These are phyloP conservation scores for Monilinia fructigena DNA, from an alignment of 2,329 filamentous ascomycete species.

Conservation along the genomic window DNA sequence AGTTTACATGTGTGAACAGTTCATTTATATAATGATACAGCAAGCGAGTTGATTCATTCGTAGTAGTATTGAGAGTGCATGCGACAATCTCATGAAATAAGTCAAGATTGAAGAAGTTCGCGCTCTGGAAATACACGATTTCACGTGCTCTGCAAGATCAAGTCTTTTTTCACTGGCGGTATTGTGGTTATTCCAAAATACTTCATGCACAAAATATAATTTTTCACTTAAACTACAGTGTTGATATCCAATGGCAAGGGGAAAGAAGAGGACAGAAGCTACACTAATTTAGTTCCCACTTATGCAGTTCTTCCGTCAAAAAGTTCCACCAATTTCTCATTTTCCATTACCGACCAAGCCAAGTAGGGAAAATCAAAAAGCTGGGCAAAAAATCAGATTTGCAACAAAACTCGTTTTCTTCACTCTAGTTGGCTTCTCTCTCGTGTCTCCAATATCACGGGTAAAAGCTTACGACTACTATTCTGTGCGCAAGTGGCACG, in stretches of 20 bases:
- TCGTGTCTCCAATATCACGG: conserved; percentile 13
- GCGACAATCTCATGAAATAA: background rate
- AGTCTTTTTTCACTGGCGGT: background rate
- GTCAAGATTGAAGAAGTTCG: background rate
- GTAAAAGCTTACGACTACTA: conserved; percentile 22
- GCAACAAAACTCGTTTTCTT: conserved; percentile 16
- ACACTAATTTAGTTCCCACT: background rate
- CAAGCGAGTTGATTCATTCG: background rate
- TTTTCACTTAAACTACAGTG: background rate
- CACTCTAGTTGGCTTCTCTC: background rate
- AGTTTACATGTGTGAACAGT: background rate
- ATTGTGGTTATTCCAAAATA: background rate
- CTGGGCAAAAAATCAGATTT: conserved; percentile 22
- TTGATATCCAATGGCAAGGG: background rate
- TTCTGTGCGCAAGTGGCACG: conserved; percentile 8
- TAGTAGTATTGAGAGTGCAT: background rate
- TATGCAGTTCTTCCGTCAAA: background rate
- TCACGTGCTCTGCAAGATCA: background rate
- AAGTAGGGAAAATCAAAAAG: conserved; percentile 17
- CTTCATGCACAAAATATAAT: background rate
- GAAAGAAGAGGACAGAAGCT: background rate
- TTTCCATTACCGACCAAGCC: background rate
- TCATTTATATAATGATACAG: background rate
- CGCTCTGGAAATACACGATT: background rate
- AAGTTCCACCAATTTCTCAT: conserved; percentile 12